Base-by-base conservation (phyloP, 2,329 filamentous ascomycete species). In the Cercospora nicotianae region DNA sequence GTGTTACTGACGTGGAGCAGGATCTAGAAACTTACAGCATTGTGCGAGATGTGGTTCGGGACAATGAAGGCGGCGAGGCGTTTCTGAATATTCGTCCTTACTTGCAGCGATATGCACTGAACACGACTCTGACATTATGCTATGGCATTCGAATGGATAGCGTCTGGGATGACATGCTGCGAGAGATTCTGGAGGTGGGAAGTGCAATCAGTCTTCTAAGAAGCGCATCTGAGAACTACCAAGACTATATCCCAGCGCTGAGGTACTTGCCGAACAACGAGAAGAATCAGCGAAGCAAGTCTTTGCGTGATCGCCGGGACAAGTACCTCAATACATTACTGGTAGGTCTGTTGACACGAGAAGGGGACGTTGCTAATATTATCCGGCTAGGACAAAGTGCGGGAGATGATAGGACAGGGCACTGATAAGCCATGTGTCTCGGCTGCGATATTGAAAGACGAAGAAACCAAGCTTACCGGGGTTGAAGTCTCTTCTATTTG, bases 141-240 rank as follows among this genome's bases (percentile, higher is more conserved):
- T 86, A 86, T 62, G 84, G 84, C 0, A 85, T 86, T 45, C 81
- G 84, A 1, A 86, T 87, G 84, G 84, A 86, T 71, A 80, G 77
- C 5, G 82, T 85, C 0, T 85, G 84, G 69, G 85, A 86, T 63
- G 79, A 80, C 1, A 76, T 86, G 58, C 75, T 86, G 8, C 79
- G 83, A 3, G 84, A 86, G 73, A 85, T 87, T 39, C 77, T 86
- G 0, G 77, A 86, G 67, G 84, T 86, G 3, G 84, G 84, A 1
- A 84, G 82, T 0, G 83, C 83, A 0, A 86, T 86, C 59, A 82
- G 80, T 1, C 77, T 86, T 0, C 74, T 86, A 2, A 80, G 84
- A 5, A 83, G 80, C 63, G 83, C 84, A 0, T 84, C 81, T 0
- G 84, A 86, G 74, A 86, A 86, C 68, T 80, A 81, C 28, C 84